Conservation (phyloP, 768 basidiomycete species). For the Suillus variegatus region DNA sequence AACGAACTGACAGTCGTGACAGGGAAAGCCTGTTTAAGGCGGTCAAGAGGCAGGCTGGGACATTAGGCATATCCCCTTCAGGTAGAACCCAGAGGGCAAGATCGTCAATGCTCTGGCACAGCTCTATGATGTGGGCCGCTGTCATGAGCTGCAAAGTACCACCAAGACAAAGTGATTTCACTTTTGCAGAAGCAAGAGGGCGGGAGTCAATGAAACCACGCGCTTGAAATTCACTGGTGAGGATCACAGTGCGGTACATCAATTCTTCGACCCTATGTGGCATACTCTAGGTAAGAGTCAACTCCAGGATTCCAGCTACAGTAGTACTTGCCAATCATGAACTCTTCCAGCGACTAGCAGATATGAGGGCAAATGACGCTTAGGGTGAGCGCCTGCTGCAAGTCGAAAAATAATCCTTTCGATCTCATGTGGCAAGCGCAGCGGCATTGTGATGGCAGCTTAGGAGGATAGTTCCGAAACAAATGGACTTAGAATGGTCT, state of each 20-base stretch:
- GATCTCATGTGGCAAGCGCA: background rate
- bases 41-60: background rate
- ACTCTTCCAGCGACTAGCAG: background rate
- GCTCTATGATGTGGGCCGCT: background rate
- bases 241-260: background rate
- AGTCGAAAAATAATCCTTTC: background rate
- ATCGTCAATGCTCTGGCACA: background rate
- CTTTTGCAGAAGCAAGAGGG: background rate
- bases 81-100: slow-evolving; percentile 3
- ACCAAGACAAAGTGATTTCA: background rate
- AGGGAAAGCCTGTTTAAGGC: background rate
- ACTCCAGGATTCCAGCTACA: too few species aligned
- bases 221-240: background rate
- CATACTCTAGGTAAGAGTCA: too few species aligned
- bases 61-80: background rate
- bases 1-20: background rate
- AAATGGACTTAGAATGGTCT: too few species aligned
- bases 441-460: too few species aligned
- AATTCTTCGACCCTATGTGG: background rate
- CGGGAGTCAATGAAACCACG: too few species aligned
- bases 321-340: background rate
- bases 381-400: background rate
- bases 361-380: background rate
- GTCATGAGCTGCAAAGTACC: background rate
- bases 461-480: too few species aligned